phyloP scores from a whole-genome alignment of 768 basidiomycete genomes.

The Lactarius deliciosus region DNA sequence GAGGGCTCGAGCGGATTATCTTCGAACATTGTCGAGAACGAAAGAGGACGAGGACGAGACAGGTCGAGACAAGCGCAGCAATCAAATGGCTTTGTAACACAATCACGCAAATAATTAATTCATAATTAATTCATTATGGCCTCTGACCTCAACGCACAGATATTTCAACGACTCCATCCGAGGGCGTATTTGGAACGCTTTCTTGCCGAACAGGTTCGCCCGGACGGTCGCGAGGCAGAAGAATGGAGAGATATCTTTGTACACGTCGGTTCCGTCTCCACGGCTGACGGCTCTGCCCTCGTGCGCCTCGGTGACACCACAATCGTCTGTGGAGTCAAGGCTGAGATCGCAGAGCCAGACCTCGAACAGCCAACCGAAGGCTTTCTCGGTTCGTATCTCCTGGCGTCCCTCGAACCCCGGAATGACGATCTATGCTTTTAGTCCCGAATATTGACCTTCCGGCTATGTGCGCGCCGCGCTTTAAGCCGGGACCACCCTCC shows the following conservation, averaged over 20 bases:
- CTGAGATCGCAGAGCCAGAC: conserved; percentile 91
- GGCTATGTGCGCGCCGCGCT: conserved; percentile 87
- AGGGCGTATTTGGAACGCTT: conserved; percentile 86
- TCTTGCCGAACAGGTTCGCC: conserved; percentile 70
- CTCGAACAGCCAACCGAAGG: conserved; percentile 72
- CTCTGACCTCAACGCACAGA: conserved; percentile 35
- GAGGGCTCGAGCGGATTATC: conserved; percentile 26
- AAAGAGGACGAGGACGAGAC: not conserved
- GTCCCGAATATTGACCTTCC: conserved; percentile 96
- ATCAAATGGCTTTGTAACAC: not conserved
- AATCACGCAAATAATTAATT: too few relatives aligned
- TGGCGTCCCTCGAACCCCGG: not conserved
- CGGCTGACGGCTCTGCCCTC: conserved; percentile 90
- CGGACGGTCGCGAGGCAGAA: conserved; percentile 73
- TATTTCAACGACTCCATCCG: conserved; percentile 90
- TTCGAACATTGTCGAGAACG: conserved; percentile 19
- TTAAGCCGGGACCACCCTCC: conserved; percentile 92
- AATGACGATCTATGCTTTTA: conserved; percentile 34
- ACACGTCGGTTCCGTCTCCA: conserved; percentile 89
- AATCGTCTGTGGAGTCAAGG: conserved; percentile 93
- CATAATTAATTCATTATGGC: not conserved
- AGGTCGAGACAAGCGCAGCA: not conserved
- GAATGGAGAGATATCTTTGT: conserved; percentile 75
- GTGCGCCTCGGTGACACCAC: conserved; percentile 92
- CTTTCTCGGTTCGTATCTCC: conserved; percentile 65